Evolutionary conservation across 73 alveolate genomes (phyloP).

Genomic region (Blepharisma japonicum): DNA sequence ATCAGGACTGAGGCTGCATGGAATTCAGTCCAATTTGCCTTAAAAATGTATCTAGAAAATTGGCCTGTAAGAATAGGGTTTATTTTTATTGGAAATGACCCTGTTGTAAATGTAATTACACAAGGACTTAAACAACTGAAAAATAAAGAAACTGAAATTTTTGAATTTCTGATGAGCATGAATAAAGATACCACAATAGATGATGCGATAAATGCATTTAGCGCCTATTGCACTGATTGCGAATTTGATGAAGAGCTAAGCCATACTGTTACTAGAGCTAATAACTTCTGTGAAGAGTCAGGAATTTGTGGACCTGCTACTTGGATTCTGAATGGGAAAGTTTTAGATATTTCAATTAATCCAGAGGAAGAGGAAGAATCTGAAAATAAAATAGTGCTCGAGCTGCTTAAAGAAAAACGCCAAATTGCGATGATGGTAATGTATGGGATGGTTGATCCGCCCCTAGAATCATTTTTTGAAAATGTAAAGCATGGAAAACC

Average conservation of each 20-base stretch:
- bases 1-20: neutral
- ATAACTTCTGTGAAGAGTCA: neutral
- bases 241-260: slow-evolving; percentile 7
- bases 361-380: too few species aligned
- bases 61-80: neutral
- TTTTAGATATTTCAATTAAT: neutral
- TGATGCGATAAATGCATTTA: neutral
- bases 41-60: neutral
- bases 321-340: neutral
- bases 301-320: slow-evolving; percentile 24
- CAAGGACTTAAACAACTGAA: neutral
- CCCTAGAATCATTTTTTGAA: slow-evolving; percentile 22
- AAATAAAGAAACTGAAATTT: neutral
- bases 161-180: neutral
- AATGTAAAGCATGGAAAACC: neutral
- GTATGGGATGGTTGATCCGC: neutral
- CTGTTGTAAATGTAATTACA: neutral
- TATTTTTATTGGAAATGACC: neutral
- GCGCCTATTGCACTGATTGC: neutral
- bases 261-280: neutral
- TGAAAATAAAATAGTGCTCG: neutral
- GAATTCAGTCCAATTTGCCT: neutral
- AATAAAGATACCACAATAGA: neutral
- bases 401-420: slow-evolving; percentile 2
- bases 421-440: neutral